Evolutionary conservation across 139 green algal genomes (phyloP), one percentile per base, ranked within the genome.

Genomic region (Nannochloris sp.): DNA sequence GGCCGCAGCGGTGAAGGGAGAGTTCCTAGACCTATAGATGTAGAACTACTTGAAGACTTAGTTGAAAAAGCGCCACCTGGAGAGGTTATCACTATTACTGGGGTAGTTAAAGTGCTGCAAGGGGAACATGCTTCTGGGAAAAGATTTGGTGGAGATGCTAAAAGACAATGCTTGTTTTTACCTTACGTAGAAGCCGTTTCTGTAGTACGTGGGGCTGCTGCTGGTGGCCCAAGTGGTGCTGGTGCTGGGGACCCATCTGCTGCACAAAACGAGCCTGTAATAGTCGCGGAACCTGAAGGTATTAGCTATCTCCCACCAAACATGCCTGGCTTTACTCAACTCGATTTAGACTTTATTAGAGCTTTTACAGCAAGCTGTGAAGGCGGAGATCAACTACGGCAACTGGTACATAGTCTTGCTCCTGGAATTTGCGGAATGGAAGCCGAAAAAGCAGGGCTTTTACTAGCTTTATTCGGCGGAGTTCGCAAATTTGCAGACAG

Each of bases 141-240:
- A 23, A 36, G 44, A 34, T 25, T n/a, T 33, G 70, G 54, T 5
- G 65, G 69, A 36, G 61, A 68, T 4, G 60, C 62, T 10, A 78
- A 70, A 25, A 61, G 81, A 68, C 73, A 87, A 39, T 71, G 67
- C 46, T 64, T 97, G 24, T 95, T 96, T 72, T 64, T 95, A 29
- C 81, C 96, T 24, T 97, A 93, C 67, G n/a, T 97, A 48, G 83
- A 97, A 7, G 92, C 89, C 0, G 35, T 95, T 8, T 96, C 92
- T 0, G 64, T 97, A 0, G 54, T 72, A 38, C 37, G 54, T 29
- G 45, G n/a, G 29, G 30, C 47, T 32, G 54, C 33, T 44, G 42
- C 27, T 8, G 5, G 59, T 15, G n/a, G 45, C 31, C 48, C 38
- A 27, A 10, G 24, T 7, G 14, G 25, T 60, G 29, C 46, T 42